These are phyloP conservation scores for Teunomyces cretensis DNA, from an alignment of 805 yeast species.

Conservation along the genomic window DNA sequence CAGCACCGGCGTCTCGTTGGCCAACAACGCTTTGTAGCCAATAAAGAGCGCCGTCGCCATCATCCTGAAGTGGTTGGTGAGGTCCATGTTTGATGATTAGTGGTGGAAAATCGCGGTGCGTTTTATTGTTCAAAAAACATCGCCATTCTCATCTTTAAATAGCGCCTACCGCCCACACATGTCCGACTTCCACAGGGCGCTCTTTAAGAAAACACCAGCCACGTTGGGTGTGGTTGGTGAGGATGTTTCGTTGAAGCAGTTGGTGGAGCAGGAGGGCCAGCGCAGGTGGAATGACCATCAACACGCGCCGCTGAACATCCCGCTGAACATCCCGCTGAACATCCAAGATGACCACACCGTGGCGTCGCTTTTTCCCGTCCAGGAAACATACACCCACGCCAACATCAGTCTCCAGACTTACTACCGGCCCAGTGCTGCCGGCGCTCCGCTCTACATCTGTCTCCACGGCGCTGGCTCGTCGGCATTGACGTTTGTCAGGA, in stretches of 20 bases:
- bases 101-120: too few relatives aligned
- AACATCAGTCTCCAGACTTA: conserved; percentile 43
- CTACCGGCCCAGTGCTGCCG: conserved; percentile 37
- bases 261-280: not conserved
- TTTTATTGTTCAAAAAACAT: too few relatives aligned
- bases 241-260: not conserved
- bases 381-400: conserved; percentile 17
- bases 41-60: conserved; percentile 55
- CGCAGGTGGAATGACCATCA: too few relatives aligned
- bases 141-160: too few relatives aligned
- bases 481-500: conserved; percentile 68
- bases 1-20: conserved; percentile 83
- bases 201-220: conserved; percentile 3
- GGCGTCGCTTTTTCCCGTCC: conserved; percentile 14
- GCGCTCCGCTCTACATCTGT: conserved; percentile 62
- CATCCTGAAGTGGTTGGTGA: conserved; percentile 28
- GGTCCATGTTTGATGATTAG: conserved; percentile 6
- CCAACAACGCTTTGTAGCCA: conserved; percentile 62
- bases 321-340: too few relatives aligned
- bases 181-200: conserved; percentile 14
- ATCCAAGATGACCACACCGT: too few relatives aligned
- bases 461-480: conserved; percentile 98
- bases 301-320: too few relatives aligned
- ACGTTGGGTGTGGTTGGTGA: conserved; percentile 1
- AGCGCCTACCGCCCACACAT: too few relatives aligned